Evolutionary conservation across 108 stramenopile genomes (phyloP).

Genomic region (Conticribra weissflogii): DNA sequence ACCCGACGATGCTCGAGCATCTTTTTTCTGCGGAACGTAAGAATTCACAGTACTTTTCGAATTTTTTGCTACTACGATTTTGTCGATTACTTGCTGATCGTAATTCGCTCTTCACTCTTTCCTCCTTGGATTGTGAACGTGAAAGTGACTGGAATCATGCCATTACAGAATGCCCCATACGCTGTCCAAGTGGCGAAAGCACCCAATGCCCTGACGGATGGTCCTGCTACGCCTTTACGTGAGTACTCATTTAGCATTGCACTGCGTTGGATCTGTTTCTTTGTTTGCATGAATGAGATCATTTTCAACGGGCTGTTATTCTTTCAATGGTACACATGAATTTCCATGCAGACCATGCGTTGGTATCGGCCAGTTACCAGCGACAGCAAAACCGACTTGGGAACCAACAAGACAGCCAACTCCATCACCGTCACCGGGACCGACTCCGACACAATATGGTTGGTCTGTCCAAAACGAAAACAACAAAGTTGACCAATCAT

Average conservation of each 20-base stretch:
- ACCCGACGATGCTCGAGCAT: neutral
- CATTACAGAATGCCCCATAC: conserved; percentile 42
- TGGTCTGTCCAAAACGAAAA: conserved; percentile 24
- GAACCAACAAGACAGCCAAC: conserved; percentile 38
- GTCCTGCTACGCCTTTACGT: conserved; percentile 47
- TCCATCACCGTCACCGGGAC: conserved; percentile 5
- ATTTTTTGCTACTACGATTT: no score
- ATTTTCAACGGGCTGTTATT: neutral
- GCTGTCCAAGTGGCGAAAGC: conserved; percentile 40
- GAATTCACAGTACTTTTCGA: neutral
- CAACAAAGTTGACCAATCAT: neutral
- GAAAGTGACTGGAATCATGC: conserved; percentile 49
- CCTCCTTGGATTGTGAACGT: conserved; percentile 28
- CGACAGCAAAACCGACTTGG: conserved; percentile 46
- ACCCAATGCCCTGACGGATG: conserved; percentile 33
- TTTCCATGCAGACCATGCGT: neutral
- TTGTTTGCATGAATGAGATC: neutral
- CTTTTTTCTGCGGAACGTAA: neutral
- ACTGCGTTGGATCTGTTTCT: no score
- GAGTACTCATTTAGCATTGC: conserved; percentile 4
- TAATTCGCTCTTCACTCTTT: conserved; percentile 19
- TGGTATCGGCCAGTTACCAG: conserved; percentile 14
- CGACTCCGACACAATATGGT: conserved; percentile 24
- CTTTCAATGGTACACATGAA: neutral
- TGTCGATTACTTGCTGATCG: neutral